Conservation (phyloP, 2,329 filamentous ascomycete species). For the Cytospora leucostoma region DNA sequence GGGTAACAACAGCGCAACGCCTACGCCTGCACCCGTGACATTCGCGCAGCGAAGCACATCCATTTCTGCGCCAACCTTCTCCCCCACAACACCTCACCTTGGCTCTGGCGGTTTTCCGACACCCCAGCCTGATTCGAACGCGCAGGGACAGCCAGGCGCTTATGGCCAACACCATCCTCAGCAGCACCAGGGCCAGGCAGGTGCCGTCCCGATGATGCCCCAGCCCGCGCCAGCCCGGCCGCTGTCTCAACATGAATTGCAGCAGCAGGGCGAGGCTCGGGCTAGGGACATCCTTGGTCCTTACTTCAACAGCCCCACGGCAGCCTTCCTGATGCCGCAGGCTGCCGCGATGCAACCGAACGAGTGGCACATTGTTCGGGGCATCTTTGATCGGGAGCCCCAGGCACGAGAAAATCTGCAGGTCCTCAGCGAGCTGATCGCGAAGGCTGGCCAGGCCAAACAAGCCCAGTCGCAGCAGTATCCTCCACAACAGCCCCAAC, state of each 20-base stretch:
- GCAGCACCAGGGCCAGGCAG: conserved; percentile 18
- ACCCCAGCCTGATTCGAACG: conserved; percentile 32
- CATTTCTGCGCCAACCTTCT: conserved; percentile 54
- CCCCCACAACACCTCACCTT: conserved; percentile 51
- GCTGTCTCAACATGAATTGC: conserved; percentile 43
- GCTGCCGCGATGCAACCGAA: conserved; percentile 67
- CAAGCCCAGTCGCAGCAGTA: conserved; percentile 19
- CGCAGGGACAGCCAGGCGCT: background rate
- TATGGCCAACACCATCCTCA: conserved; percentile 21
- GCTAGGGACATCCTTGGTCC: conserved; percentile 66
- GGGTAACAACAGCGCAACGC: conserved; percentile 33
- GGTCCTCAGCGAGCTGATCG: conserved; percentile 57
- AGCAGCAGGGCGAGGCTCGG: conserved; percentile 55
- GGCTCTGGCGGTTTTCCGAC: conserved; percentile 33
- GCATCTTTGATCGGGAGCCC: conserved; percentile 67
- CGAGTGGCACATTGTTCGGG: conserved; percentile 73
- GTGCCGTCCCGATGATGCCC: background rate
- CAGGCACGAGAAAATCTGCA: conserved; percentile 64
- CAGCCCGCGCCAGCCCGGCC: conserved; percentile 33
- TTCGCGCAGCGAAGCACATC: conserved; percentile 49
- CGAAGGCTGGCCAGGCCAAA: conserved; percentile 44
- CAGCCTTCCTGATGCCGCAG: conserved; percentile 69
- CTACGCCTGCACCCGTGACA: conserved; percentile 40
- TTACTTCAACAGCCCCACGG: conserved; percentile 63
- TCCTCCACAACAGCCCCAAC: conserved; percentile 13